A percentile compares a stretch with the other conserved stretches of the same genome.
phyloP scores from a whole-genome alignment of 371 early-diverging fungal species.

The Rhizopus sp. region DNA sequence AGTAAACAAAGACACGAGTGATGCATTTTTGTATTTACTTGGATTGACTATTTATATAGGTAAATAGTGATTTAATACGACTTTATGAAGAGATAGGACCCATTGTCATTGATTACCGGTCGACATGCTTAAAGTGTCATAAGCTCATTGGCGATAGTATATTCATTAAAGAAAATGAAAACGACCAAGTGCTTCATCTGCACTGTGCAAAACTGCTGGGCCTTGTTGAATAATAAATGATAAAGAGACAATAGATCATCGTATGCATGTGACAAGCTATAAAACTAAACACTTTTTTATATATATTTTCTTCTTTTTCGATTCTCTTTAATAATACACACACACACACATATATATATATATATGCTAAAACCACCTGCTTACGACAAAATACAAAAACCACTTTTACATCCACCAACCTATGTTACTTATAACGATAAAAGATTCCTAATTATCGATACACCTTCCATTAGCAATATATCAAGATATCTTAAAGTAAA shows the following conservation, averaged over 20 bases:
- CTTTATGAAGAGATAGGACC: slow-evolving; percentile 51
- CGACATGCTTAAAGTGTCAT: slow-evolving; percentile 54
- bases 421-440: slow-evolving; percentile 42
- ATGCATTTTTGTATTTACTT: neutral
- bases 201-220: slow-evolving; percentile 51
- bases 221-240: slow-evolving; percentile 12
- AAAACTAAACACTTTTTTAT: neutral
- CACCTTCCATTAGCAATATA: slow-evolving; percentile 76
- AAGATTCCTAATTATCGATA: slow-evolving; percentile 83
- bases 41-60: slow-evolving; percentile 17
- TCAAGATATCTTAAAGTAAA: slow-evolving; percentile 65
- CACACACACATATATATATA: no score
- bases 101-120: slow-evolving; percentile 44
- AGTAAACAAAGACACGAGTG: slow-evolving; percentile 3
- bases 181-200: slow-evolving; percentile 54
- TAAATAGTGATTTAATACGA: slow-evolving; percentile 45
- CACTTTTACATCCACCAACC: slow-evolving; percentile 34
- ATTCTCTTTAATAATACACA: neutral
- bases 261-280: neutral
- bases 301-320: neutral
- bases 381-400: slow-evolving; percentile 16
- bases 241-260: neutral
- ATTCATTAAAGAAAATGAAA: slow-evolving; percentile 50
- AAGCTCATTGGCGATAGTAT: slow-evolving; percentile 49
- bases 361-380: slow-evolving; percentile 20